Evolutionary conservation across 352 stramenopile species (phyloP), one percentile per base, ranked within the genome.

Genomic region (Peronospora destructor): DNA sequence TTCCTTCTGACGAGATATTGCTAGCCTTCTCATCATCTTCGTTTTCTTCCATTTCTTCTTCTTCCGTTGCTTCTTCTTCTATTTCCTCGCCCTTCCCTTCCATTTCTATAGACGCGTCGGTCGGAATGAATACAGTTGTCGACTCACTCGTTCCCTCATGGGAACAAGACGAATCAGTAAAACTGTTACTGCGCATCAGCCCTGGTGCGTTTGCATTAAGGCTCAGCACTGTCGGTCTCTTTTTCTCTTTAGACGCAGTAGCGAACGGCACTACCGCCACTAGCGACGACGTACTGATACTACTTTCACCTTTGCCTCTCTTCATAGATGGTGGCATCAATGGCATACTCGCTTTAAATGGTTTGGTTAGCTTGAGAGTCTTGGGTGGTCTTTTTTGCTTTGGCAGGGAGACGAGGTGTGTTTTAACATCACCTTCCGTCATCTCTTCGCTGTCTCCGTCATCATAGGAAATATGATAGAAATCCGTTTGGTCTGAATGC

Each of bases 381-480:
- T 61, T 57, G 13, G 43, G 45, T 11, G 54, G 37, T 16, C 34
- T 46, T 11, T 14, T 34, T 38, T 48, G 40, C 19, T 56, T 61
- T 28, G 59, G 63, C 11, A 60, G 8, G n/a, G 34, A 45, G 11
- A 63, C 19, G 9, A 74, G 68, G 42, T 89, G 53, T 7, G 28
- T 40, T 17, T 81, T 60, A 14, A 90, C 59, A 36, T 90, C 78
- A 13, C 76, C 66, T 48, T 90, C 78, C 1, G 76, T 87, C 78
- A 90, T 90, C 49, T 90, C 78, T 44, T 90, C 78, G 29, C 72
- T 86, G 52, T 90, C 78, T 17, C 76, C 78, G 42, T 90, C 78
- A 34, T 90, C 78, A 39, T 90, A 90, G 9, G 60, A 68, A 50
- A 90, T 76, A 48, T 87, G 76, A 40, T 90, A 90, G 37, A 83